These are phyloP conservation scores for Boeremia exigua DNA, from an alignment of 2,329 filamentous ascomycete species.

Conservation along the genomic window DNA sequence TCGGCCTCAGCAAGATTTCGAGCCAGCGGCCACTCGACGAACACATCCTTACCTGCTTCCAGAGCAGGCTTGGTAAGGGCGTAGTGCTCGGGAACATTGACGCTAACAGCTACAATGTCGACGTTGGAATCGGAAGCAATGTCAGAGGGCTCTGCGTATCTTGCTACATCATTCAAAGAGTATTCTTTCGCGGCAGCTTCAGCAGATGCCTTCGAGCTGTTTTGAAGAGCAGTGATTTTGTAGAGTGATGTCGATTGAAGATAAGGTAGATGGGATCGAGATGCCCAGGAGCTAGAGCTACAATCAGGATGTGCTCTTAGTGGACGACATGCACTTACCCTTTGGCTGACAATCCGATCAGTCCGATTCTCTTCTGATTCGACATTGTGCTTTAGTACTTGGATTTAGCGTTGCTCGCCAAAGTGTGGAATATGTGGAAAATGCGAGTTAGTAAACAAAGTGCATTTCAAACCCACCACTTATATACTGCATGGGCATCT, in stretches of 20 bases:
- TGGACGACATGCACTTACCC: conserved; percentile 20
- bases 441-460: not conserved
- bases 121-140: conserved; percentile 56
- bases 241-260: conserved; percentile 47
- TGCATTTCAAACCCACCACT: not conserved
- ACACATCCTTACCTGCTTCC: conserved; percentile 51
- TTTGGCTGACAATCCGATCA: conserved; percentile 44
- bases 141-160: conserved; percentile 52
- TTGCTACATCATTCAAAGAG: conserved; percentile 46
- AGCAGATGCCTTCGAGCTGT: conserved; percentile 54
- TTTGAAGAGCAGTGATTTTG: conserved; percentile 58
- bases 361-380: conserved; percentile 33
- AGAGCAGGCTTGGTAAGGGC: conserved; percentile 51
- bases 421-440: not conserved
- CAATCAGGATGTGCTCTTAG: conserved; percentile 4
- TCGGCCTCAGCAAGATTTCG: conserved; percentile 50
- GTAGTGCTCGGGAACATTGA: conserved; percentile 54
- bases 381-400: conserved; percentile 6
- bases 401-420: too few relatives aligned
- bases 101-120: conserved; percentile 56
- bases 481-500: not conserved
- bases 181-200: conserved; percentile 48
- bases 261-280: conserved; percentile 48
- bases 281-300: conserved; percentile 44
- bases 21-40: conserved; percentile 59